Conservation (phyloP, 83 land plant genomes). For the Diphasiastrum complanatum region DNA sequence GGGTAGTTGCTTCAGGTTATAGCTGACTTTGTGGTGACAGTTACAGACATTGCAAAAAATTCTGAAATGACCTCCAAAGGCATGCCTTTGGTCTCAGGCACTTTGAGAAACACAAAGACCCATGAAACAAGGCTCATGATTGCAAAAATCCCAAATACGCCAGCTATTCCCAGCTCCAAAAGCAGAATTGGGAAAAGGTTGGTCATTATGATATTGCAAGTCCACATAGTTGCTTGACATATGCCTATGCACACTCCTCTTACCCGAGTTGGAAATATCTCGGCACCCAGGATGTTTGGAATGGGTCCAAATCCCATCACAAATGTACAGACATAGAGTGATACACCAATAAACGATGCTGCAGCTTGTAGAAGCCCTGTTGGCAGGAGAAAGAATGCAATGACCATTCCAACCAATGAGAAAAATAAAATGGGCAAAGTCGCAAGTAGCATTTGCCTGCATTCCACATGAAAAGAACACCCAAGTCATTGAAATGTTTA, state of each 20-base stretch:
- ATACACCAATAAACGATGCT: slow-evolving; percentile 27
- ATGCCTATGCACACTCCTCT: slow-evolving; percentile 39
- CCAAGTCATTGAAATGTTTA: too few relatives aligned
- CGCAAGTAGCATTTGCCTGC: slow-evolving; percentile 38
- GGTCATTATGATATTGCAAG: slow-evolving; percentile 34
- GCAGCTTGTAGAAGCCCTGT: slow-evolving; percentile 27
- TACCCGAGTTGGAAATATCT: slow-evolving; percentile 46
- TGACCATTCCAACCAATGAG: slow-evolving; percentile 8
- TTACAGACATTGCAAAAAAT: slow-evolving; percentile 25
- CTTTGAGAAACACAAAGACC: slow-evolving; percentile 41
- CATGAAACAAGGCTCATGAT: slow-evolving; percentile 27
- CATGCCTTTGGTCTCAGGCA: slow-evolving; percentile 46
- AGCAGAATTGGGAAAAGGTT: slow-evolving; percentile 36
- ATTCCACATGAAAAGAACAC: slow-evolving; percentile 6
- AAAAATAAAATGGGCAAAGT: slow-evolving; percentile 29
- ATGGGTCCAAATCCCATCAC: slow-evolving; percentile 47
- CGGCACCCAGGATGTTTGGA: slow-evolving; percentile 46
- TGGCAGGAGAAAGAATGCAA: slow-evolving; percentile 24
- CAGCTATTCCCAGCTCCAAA: slow-evolving; percentile 23
- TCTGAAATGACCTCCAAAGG: slow-evolving; percentile 44
- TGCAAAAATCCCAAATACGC: slow-evolving; percentile 37
- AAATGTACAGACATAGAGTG: slow-evolving; percentile 36
- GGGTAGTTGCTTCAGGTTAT: too few relatives aligned
- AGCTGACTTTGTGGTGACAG: neutral
- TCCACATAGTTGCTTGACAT: slow-evolving; percentile 31